These are phyloP conservation scores for Marasmius fiardii DNA, from an alignment of 1,284 basidiomycete species.

Conservation along the genomic window DNA sequence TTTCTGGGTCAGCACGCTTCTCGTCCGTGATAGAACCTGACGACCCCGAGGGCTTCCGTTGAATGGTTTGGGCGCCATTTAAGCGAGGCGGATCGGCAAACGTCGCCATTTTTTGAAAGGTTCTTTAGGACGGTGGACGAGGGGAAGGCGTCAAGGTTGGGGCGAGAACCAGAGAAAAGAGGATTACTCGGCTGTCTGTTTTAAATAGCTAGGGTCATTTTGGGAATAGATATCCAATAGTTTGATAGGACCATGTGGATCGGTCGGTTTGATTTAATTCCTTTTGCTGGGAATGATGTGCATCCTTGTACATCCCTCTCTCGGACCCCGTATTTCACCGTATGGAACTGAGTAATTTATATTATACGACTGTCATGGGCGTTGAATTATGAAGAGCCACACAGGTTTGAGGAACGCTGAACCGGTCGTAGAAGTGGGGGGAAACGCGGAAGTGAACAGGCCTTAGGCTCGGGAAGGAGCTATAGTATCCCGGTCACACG, in stretches of 20 bases:
- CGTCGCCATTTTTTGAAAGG: constrained; percentile 3
- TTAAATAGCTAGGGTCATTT: neutral
- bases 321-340: no score
- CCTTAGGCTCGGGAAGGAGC: no score
- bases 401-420: no score
- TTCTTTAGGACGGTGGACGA: neutral
- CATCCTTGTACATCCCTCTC: no score
- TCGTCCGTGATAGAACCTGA: constrained; percentile 8
- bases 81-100: constrained; percentile 3
- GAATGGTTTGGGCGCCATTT: neutral
- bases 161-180: neutral
- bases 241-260: neutral
- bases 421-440: no score
- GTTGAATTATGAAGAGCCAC: no score
- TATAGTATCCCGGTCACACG: no score
- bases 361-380: no score
- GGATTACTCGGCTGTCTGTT: neutral
- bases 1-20: constrained; percentile 4
- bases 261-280: neutral
- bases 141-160: neutral
- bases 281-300: no score
- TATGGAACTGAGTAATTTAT: no score
- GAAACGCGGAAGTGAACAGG: no score
- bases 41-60: constrained; percentile 3
- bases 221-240: neutral